Evolutionary conservation across 192 early-diverging fungal species (phyloP), one percentile per base, ranked within the genome.

Genomic region (Backusella westeae): DNA sequence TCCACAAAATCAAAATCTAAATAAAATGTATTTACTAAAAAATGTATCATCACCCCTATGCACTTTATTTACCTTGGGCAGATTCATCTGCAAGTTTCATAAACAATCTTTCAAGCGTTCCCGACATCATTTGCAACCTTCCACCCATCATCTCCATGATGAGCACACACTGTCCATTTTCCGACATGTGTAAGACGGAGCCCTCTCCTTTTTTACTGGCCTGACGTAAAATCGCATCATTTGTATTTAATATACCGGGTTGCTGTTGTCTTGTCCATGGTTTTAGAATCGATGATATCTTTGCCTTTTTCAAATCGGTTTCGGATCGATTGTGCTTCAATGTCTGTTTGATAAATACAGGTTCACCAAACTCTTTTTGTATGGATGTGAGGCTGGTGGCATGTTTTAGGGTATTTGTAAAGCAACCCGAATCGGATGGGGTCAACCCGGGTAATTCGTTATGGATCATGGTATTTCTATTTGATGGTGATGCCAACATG

Each of bases 1-100:
- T 90, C 92, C n/a, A 93, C 85, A 82, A 87, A 93, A 59, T 93
- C 92, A n/a, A 73, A 35, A 69, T 92, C 91, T 91, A 29, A 14
- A 68, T 15, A 12, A 6, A 81, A 44, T 12, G 38, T 39, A 39
- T 39, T 39, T 39, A 39, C 1, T 32, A 39, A 39, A 39, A 39
- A 0, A 39, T 39, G 38, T 74, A 32, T 4, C 35, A 36, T 17
- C 14, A 14, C 7, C 49, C 1, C 0, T 5, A 59, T 15, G 19
- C 5, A 38, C 10, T 36, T 14, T 69, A 19, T 10, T 35, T 81
- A 91, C 88, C 90, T 81, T 91, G 90, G 12, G 81, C 72, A 63
- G 87, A 85, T 79, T 89, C 90, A 59, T 93, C 88, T 3, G 89
- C 91, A 39, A 93, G 71, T 75, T 87, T 79, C 49, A 85, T 76